A percentile compares a stretch with the other conserved stretches of the same genome.
Conservation (phyloP, 306 rosid genomes). For the Vigna unguiculata region DNA sequence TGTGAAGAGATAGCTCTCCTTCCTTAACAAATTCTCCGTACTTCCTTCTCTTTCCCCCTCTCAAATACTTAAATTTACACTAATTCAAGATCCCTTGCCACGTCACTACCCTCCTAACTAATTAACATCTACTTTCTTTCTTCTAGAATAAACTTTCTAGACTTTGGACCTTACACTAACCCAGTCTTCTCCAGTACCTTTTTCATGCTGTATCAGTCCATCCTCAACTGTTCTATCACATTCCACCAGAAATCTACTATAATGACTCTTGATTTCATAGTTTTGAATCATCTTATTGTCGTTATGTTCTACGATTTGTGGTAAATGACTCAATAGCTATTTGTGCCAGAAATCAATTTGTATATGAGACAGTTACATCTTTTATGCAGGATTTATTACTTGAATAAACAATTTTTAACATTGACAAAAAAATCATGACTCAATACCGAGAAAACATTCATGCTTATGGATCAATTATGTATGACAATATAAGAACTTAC, state of each 20-base stretch:
- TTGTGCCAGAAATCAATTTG: neutral
- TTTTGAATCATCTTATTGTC: neutral
- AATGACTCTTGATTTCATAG: neutral
- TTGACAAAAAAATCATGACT: neutral
- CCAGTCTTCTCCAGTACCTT: too few species aligned
- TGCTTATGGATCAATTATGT: neutral
- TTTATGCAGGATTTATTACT: neutral
- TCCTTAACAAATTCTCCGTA: too few species aligned
- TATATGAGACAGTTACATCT: constrained; percentile 5
- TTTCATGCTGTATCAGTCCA: too few species aligned
- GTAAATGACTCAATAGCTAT: neutral
- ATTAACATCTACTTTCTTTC: too few species aligned
- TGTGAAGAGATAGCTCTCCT: too few species aligned
- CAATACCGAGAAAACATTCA: neutral
- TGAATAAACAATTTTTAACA: neutral
- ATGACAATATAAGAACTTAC: constrained; percentile 5
- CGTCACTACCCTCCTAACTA: too few species aligned
- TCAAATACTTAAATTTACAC: too few species aligned
- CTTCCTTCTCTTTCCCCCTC: too few species aligned
- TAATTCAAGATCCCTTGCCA: too few species aligned
- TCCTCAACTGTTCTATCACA: neutral
- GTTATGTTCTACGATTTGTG: neutral
- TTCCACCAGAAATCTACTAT: constrained; percentile 17
- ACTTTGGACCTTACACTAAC: too few species aligned
- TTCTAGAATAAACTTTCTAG: too few species aligned